These are phyloP conservation scores for Chlorella variabilis DNA, from an alignment of 163 green algal species.

Conservation along the genomic window DNA sequence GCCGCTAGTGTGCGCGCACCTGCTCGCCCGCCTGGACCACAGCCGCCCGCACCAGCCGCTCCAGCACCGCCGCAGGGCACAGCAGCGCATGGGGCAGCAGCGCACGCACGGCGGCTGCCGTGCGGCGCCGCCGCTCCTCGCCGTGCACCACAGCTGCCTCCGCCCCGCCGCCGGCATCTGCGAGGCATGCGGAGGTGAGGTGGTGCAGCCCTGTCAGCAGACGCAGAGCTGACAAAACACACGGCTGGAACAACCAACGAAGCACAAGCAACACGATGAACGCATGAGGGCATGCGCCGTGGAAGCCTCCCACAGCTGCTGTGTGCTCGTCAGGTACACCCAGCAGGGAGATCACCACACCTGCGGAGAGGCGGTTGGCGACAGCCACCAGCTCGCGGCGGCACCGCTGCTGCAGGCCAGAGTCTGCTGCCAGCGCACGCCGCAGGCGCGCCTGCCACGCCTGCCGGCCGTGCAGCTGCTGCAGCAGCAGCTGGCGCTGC, in stretches of 20 bases:
- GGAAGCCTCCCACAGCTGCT: background rate
- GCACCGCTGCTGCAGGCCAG: conserved; percentile 1
- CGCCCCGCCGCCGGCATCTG: background rate
- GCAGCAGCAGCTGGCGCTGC: conserved; percentile 18
- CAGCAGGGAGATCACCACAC: background rate
- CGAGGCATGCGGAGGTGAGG: background rate
- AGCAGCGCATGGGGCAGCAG: conserved; percentile 37
- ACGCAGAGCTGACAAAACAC: too few species aligned
- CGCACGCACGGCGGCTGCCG: conserved; percentile 14
- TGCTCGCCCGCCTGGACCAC: conserved; percentile 26
- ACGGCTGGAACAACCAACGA: too few species aligned
- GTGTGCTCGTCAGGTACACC: too few species aligned
- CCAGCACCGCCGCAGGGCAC: conserved; percentile 25
- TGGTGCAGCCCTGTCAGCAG: too few species aligned
- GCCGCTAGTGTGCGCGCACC: too few species aligned
- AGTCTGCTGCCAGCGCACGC: background rate
- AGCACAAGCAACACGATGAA: too few species aligned
- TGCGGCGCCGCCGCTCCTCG: conserved; percentile 17
- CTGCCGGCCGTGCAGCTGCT: conserved; percentile 7
- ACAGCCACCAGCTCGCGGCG: conserved; percentile 19
- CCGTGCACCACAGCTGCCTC: background rate
- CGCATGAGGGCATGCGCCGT: too few species aligned
- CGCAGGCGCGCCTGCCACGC: background rate
- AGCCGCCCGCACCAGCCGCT: conserved; percentile 25
- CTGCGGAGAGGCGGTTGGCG: conserved; percentile 10